phyloP scores from a whole-genome alignment of 1,284 basidiomycete species.

The Microbotryum silenes-acaulis region DNA sequence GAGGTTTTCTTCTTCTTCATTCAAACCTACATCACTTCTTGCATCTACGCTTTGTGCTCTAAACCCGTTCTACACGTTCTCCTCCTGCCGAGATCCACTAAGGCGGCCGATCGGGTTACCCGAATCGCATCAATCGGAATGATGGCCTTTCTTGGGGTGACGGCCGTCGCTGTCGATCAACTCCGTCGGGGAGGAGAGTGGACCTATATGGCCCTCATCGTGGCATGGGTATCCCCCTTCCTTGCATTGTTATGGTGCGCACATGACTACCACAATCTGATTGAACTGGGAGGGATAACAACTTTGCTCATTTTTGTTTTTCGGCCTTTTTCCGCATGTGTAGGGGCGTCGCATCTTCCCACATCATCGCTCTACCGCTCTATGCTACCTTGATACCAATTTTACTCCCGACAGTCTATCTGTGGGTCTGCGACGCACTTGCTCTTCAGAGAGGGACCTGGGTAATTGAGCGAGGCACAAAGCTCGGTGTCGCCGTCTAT shows the following conservation, averaged over 20 bases:
- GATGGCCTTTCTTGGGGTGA: conserved; percentile 11
- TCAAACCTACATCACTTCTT: conserved; percentile 37
- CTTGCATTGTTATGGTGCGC: conserved; percentile 33
- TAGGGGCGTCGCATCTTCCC: conserved; percentile 29
- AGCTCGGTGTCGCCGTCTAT: conserved; percentile 28
- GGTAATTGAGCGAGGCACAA: conserved; percentile 36
- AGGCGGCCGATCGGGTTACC: not conserved
- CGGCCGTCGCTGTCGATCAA: conserved; percentile 21
- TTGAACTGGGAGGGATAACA: not conserved
- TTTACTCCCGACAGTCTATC: conserved; percentile 33
- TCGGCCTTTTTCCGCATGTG: no score
- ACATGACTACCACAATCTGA: no score
- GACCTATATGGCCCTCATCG: conserved; percentile 35
- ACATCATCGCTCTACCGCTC: conserved; percentile 21
- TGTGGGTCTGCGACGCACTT: conserved; percentile 36
- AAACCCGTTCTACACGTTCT: conserved; percentile 33
- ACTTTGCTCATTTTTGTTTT: not conserved
- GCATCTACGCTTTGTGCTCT: conserved; percentile 34
- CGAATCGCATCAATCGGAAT: conserved; percentile 4
- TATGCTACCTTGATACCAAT: conserved; percentile 24
- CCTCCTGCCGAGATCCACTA: conserved; percentile 16
- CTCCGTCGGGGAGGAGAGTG: conserved; percentile 22
- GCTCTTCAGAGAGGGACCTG: conserved; percentile 36
- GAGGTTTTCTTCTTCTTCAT: conserved; percentile 40
- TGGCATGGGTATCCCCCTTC: conserved; percentile 35